These are phyloP conservation scores for Lipomyces sp. DNA, from an alignment of 805 yeast genomes.

Conservation along the genomic window DNA sequence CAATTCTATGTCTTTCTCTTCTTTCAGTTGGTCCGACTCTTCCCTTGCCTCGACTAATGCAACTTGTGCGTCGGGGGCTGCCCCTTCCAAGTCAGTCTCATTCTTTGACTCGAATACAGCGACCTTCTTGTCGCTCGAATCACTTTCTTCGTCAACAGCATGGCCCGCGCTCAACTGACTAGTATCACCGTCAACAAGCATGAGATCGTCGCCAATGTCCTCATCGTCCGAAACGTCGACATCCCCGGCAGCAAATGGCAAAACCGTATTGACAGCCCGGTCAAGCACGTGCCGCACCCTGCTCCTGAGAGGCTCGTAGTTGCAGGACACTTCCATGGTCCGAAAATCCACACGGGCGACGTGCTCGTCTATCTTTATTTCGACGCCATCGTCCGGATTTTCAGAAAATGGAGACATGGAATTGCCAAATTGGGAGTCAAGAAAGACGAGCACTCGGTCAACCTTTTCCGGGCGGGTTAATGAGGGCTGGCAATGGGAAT, in stretches of 20 bases:
- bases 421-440: constrained; percentile 87
- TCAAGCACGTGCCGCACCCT: constrained; percentile 77
- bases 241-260: constrained; percentile 47
- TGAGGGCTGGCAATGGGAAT: constrained; percentile 32
- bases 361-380: constrained; percentile 67
- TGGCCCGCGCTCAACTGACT: no score
- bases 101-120: no score
- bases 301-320: constrained; percentile 71
- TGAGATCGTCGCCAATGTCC: not conserved
- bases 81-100: no score
- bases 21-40: no score
- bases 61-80: no score
- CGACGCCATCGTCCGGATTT: constrained; percentile 44
- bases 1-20: no score
- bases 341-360: constrained; percentile 67
- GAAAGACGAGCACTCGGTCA: constrained; percentile 56
- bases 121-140: no score
- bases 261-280: constrained; percentile 74
- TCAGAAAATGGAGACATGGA: constrained; percentile 40
- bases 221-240: not conserved
- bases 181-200: no score
- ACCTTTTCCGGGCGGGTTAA: constrained; percentile 29
- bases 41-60: no score
- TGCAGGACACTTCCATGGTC: constrained; percentile 65
- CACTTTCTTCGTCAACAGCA: no score